Percentiles rank a stretch among this genome's conserved stretches.
Conservation (phyloP, 805 yeast genomes). For the Starmerella lactis-condensi region DNA sequence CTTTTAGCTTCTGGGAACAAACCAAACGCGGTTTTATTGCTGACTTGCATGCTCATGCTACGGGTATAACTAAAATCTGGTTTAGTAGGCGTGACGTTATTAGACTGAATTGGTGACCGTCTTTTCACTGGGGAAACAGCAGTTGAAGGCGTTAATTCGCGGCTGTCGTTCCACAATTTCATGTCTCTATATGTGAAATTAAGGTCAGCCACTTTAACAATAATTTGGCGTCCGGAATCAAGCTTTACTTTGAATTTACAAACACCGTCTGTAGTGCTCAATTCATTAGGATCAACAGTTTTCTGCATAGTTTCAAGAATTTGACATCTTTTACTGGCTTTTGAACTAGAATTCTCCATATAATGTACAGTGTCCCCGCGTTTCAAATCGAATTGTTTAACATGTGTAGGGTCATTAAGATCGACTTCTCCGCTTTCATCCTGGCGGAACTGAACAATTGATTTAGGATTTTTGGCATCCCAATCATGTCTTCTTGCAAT, state of each 20-base stretch:
- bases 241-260: too few species aligned
- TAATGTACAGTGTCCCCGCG: slow-evolving; percentile 8
- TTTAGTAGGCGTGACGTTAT: too few species aligned
- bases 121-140: too few species aligned
- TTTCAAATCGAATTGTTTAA: slow-evolving; percentile 3
- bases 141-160: not conserved
- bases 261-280: too few species aligned
- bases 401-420: slow-evolving; percentile 1
- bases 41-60: too few species aligned
- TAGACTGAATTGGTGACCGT: too few species aligned
- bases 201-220: slow-evolving; percentile 5
- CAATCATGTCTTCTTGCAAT: slow-evolving; percentile 5
- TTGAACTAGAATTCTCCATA: too few species aligned
- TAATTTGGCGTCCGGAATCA: not conserved
- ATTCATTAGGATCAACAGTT: not conserved
- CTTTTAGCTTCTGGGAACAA: not conserved
- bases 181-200: slow-evolving; percentile 6
- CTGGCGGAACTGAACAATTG: slow-evolving; percentile 8
- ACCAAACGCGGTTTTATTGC: too few species aligned
- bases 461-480: not conserved
- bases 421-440: slow-evolving; percentile 5
- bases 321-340: not conserved
- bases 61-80: too few species aligned
- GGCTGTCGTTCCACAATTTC: not conserved
- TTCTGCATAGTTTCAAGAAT: not conserved